These are phyloP conservation scores for Tothia fuscella DNA, from an alignment of 2,329 filamentous ascomycete species.

Conservation along the genomic window DNA sequence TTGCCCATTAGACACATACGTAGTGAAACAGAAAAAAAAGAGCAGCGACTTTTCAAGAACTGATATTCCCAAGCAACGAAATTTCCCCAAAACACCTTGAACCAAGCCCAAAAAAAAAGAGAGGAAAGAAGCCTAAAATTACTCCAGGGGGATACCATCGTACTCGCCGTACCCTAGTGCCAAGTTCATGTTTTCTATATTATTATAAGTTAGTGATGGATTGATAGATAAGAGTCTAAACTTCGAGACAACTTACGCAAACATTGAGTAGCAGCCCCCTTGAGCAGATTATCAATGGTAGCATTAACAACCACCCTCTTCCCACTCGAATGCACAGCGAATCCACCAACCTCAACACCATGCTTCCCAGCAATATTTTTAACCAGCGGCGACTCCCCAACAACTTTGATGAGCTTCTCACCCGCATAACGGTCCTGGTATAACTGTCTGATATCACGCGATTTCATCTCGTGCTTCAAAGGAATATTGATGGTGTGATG, in stretches of 20 bases:
- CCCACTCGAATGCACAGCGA: conserved; percentile 80
- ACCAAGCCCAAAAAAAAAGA: too few species aligned
- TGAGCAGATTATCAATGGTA: conserved; percentile 86
- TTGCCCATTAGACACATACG: too few species aligned
- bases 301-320: conserved; percentile 90
- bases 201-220: conserved; percentile 6
- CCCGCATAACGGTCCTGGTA: conserved; percentile 95
- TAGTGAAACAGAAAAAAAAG: too few species aligned
- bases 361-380: conserved; percentile 78
- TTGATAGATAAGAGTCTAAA: conserved; percentile 1
- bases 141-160: conserved; percentile 64
- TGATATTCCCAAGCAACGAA: too few species aligned
- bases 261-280: conserved; percentile 88
- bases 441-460: conserved; percentile 81
- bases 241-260: conserved; percentile 59
- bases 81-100: too few species aligned
- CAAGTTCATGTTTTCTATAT: conserved; percentile 79
- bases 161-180: conserved; percentile 82
- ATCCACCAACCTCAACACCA: conserved; percentile 86
- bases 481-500: conserved; percentile 81
- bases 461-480: conserved; percentile 73
- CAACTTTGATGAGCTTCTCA: conserved; percentile 87
- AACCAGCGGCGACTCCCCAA: conserved; percentile 76
- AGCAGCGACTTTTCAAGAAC: too few species aligned
- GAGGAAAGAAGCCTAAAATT: too few species aligned